Evolutionary conservation across 2,329 filamentous ascomycete species (phyloP), one percentile per base, ranked within the genome.

Genomic region (Endoconidiophora polonica): DNA sequence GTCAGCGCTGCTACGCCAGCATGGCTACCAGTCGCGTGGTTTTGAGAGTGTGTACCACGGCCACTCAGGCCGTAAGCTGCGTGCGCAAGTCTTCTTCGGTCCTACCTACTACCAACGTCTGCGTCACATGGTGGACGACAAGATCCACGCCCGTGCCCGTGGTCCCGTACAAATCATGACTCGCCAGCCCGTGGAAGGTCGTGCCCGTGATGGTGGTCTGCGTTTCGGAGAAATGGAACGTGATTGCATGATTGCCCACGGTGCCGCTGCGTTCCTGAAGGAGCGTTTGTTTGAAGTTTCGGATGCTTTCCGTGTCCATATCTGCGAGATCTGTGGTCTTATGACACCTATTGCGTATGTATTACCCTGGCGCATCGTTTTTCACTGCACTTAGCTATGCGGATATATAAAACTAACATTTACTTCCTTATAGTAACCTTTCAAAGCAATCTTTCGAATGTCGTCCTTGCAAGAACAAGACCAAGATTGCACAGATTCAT

Each of bases 161-260:
- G 91, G 93, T 36, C 91, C 91, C 1, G 85, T 94, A 20, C 91
- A 98, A 68, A 98, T 98, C 61, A 77, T 98, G 69, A 98, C 91
- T 2, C 76, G 93, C 52, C 91, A 98, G 66, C 91, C 91, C 16
- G 91, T 98, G 12, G 91, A 98, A 68, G 91, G 91, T 83, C 85
- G 93, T 77, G 91, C 91, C 3, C 75, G 93, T 67, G 93, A 98
- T 63, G 91, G 91, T 75, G 91, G 91, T 72, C 76, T 98, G 42
- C 90, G 93, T 63, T 98, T 98, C 78, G 91, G 91, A 80, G 91
- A 98, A 73, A 98, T 98, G 91, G 93, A 98, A 68, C 90, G 93
- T 70, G 93, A 98, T 77, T 98, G 91, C 65, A 98, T 98, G 91
- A 98, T 98, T 71, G 87, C 93, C n/a, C 93, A 98, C 64, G 91